These are phyloP conservation scores for Leishmania major DNA, from an alignment of 208 protist genomes.

Conservation along the genomic window DNA sequence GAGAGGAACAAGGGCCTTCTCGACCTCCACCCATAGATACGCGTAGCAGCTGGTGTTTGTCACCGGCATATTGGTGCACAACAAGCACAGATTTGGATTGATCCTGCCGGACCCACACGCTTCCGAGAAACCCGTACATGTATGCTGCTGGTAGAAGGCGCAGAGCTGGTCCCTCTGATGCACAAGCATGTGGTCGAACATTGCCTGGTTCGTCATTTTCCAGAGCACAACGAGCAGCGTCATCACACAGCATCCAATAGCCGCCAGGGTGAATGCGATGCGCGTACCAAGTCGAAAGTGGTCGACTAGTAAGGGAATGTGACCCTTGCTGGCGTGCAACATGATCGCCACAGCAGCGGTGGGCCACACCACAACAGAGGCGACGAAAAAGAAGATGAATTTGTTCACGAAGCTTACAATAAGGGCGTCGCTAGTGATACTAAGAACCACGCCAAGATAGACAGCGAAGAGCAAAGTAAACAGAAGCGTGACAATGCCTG, in stretches of 20 bases:
- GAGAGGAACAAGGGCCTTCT: background rate
- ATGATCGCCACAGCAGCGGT: background rate
- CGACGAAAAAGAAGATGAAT: background rate
- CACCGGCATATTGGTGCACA: background rate
- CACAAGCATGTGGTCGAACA: background rate
- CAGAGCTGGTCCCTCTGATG: background rate
- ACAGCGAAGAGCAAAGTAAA: background rate
- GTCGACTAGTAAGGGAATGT: background rate
- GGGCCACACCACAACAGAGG: background rate
- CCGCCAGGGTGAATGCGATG: background rate
- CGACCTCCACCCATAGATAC: background rate
- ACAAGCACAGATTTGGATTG: conserved; percentile 1
- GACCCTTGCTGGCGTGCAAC: background rate
- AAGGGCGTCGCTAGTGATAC: background rate
- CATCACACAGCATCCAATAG: background rate
- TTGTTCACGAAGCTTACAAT: background rate
- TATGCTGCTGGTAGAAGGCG: conserved; percentile 14
- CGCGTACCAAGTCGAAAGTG: background rate
- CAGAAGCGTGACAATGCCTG: conserved; percentile 43
- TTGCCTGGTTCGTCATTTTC: background rate
- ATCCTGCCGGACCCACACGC: background rate
- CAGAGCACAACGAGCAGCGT: background rate
- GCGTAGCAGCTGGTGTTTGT: conserved; percentile 8
- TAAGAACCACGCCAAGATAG: background rate
- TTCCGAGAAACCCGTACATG: conserved; percentile 7